These are phyloP conservation scores for Neophaeococcomyces mojaviensis DNA, from an alignment of 2,329 filamentous ascomycete genomes.

Conservation along the genomic window DNA sequence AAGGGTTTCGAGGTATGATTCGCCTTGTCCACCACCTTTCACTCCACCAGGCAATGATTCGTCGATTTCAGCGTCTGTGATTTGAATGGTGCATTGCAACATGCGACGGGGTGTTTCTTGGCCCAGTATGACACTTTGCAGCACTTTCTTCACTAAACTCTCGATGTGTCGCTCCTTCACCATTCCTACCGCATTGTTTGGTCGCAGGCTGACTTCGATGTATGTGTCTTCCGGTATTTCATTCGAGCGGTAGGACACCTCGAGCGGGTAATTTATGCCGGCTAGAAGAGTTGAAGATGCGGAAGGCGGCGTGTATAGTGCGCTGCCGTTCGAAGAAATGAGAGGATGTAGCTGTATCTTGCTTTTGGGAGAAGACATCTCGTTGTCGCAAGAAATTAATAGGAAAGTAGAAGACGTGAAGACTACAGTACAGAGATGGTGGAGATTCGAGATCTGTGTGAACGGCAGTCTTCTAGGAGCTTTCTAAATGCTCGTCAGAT, in stretches of 20 bases:
- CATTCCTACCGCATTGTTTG: slow-evolving; percentile 77
- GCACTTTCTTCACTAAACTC: slow-evolving; percentile 35
- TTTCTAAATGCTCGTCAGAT: no score
- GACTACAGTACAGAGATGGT: no score
- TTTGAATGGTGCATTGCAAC: slow-evolving; percentile 37
- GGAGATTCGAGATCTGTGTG: no score
- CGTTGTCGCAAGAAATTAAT: no score
- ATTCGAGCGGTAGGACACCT: slow-evolving; percentile 72
- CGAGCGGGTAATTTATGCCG: slow-evolving; percentile 86
- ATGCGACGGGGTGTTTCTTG: slow-evolving; percentile 37
- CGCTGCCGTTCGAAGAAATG: slow-evolving; percentile 19
- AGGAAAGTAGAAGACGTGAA: no score
- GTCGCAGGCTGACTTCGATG: slow-evolving; percentile 83
- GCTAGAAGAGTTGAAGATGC: slow-evolving; percentile 74
- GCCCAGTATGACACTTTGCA: slow-evolving; percentile 35
- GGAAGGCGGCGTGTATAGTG: slow-evolving; percentile 36
- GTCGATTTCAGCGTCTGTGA: slow-evolving; percentile 28
- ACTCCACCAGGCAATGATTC: slow-evolving; percentile 24
- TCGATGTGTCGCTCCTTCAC: slow-evolving; percentile 78
- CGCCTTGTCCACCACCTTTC: slow-evolving; percentile 20
- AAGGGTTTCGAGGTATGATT: slow-evolving; percentile 64
- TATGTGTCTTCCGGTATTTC: slow-evolving; percentile 86
- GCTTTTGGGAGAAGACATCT: no score
- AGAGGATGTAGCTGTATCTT: slow-evolving; percentile 17
- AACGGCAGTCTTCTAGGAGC: no score